Evolutionary conservation across 495 filamentous ascomycete genomes (phyloP), one percentile per base, ranked within the genome.

Genomic region (Tuber brumale): DNA sequence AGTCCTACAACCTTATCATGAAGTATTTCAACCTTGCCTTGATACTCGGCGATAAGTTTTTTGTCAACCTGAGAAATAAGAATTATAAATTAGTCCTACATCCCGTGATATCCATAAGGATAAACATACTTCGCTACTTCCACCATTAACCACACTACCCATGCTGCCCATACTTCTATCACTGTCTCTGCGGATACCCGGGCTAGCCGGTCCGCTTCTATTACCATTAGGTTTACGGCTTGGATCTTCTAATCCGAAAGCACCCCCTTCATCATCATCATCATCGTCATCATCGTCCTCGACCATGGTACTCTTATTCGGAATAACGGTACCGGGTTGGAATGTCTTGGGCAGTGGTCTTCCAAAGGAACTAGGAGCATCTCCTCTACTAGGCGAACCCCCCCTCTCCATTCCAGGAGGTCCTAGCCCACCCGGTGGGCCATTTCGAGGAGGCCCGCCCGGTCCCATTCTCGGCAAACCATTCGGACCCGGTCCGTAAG

Each of bases 221-320:
- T 90, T 88, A 71, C 89, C 93, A 72, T 86, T 86, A 57, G 85
- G 84, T 37, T 86, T 85, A 74, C 83, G 78, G 77, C 83, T 80
- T 80, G 87, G 78, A 72, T 85, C 86, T 82, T 91, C 87, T 70
- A 91, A 77, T 73, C 87, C 88, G 85, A 92, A 92, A 45, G 90
- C 86, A 84, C 91, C 90, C 77, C 87, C 88, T 42, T 88, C 88
- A 76, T 89, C 87, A 83, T 91, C 87, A 83, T 91, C 88, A 74
- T 92, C 90, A 71, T 87, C 85, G 80, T 94, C 92, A 77, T 96
- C 94, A 77, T 97, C 95, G 84, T 99, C 95, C 83, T 99, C 95
- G 23, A 98, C 92, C 92, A 99, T 94, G 0, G 94, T 98, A 80
- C 95, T 96, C 85, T 98, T 99, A 80, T 97, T 98, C 9, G 95